phyloP scores from a whole-genome alignment of 1,284 basidiomycete genomes.

The Ustilago sp. region DNA sequence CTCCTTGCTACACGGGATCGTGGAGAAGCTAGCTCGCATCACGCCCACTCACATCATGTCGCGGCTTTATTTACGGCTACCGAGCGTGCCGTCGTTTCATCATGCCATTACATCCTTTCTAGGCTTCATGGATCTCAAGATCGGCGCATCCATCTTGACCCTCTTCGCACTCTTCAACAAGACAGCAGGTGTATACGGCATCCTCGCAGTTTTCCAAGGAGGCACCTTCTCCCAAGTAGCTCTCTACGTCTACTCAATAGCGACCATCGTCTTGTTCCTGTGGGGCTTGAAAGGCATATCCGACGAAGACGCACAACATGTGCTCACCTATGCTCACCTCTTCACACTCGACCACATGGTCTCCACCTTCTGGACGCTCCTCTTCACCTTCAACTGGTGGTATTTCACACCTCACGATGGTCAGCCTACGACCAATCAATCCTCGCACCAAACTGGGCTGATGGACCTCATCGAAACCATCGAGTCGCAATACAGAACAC shows the following conservation, averaged over 20 bases:
- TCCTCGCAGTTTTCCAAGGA: constrained; percentile 88
- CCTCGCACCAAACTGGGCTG: constrained; percentile 63
- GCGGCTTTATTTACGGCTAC: constrained; percentile 56
- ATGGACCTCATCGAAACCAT: constrained; percentile 68
- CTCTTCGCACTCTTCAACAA: constrained; percentile 83
- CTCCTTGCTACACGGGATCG: too few species aligned
- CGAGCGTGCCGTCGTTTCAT: constrained; percentile 55
- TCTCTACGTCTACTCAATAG: constrained; percentile 87
- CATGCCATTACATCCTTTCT: constrained; percentile 64
- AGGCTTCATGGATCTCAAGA: constrained; percentile 67
- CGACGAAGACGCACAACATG: constrained; percentile 73
- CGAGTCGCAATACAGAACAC: constrained; percentile 62
- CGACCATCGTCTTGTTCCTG: constrained; percentile 81
- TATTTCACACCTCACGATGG: constrained; percentile 88
- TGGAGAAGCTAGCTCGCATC: too few species aligned
- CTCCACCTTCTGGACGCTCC: constrained; percentile 89
- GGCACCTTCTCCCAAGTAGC: constrained; percentile 86
- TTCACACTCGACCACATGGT: constrained; percentile 93
- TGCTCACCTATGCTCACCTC: constrained; percentile 89
- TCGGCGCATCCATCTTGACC: constrained; percentile 65
- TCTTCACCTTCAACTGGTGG: constrained; percentile 92
- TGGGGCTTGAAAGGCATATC: constrained; percentile 90
- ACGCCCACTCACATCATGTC: constrained; percentile 42
- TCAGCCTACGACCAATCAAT: constrained; percentile 50
- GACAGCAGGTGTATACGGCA: constrained; percentile 94